Evolutionary conservation across 1,139 yeast species (phyloP), one percentile per base, ranked within the genome.

Genomic region (Saccharomyces hybrid): DNA sequence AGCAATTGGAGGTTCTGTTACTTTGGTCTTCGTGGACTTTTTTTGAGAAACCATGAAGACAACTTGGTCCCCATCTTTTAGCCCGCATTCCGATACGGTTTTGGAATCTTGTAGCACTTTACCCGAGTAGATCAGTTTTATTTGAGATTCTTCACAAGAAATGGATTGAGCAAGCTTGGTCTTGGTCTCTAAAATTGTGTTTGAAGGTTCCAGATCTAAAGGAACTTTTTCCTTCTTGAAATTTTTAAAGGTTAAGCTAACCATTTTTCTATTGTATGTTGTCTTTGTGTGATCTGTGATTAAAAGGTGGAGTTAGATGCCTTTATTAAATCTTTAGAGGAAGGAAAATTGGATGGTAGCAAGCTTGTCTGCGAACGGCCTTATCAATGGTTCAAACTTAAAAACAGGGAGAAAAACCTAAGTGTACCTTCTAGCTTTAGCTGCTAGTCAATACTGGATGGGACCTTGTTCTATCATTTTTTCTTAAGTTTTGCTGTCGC

Each of bases 151-250:
- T 38, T 86, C 95, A 65, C 90, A 84, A 14, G 80, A 82, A 62
- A 87, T 85, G 55, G 79, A 76, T 41, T 76, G 73, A 8, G 91
- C 95, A 54, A 93, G 78, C 62, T 82, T 81, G 65, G 84, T 86
- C 72, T 93, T 93, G 48, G 86, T 83, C 44, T 83, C 77, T 32
- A 78, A 74, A 38, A 91, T 95, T 2, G 88, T 79, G 54, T 84
- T 89, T 25, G 80, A 61, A 16, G 80, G 77, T 57, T 86, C 96
- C 54, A 90, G 81, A 41, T 88, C 96, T 59, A 93, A 69, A 46
- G 90, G 80, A 71, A 91, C 82, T 70, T 84, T 88, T 70, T 88
- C 91, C 75, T 93, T 95, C 75, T 91, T 90, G 73, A 93, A 88
- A 73, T 93, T 96, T 71, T 91, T 90, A 71, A 93, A 83, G 54